A percentile compares a stretch with the other conserved stretches of the same genome.
These are phyloP conservation scores for Paecilomyces dactylethromorphus DNA, from an alignment of 2,329 filamentous ascomycete genomes.

Conservation along the genomic window DNA sequence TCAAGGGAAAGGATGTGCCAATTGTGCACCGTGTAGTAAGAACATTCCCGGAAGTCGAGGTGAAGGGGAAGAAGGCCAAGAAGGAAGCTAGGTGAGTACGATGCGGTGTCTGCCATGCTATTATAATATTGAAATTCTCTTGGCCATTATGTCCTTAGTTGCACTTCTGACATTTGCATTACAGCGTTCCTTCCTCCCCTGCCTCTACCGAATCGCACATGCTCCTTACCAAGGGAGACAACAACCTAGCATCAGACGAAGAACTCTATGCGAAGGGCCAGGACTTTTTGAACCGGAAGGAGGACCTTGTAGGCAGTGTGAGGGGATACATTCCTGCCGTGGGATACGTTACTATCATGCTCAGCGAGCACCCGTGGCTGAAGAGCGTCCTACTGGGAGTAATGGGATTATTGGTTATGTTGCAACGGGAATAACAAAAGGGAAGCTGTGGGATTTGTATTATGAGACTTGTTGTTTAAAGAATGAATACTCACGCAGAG, in stretches of 20 bases:
- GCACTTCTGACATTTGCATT: constrained; percentile 3
- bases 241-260: constrained; percentile 89
- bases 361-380: constrained; percentile 93
- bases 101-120: background rate
- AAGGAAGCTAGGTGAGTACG: constrained; percentile 13
- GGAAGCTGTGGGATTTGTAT: background rate
- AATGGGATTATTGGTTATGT: constrained; percentile 88
- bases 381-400: constrained; percentile 92
- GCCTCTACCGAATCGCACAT: constrained; percentile 33
- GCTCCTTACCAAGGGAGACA: constrained; percentile 94
- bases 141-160: background rate
- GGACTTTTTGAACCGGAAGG: constrained; percentile 70
- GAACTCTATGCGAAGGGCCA: constrained; percentile 83
- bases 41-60: constrained; percentile 47
- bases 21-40: constrained; percentile 92
- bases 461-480: background rate
- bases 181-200: constrained; percentile 13
- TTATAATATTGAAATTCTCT: background rate
- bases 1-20: constrained; percentile 89
- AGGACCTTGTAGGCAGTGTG: constrained; percentile 90
- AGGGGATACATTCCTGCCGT: constrained; percentile 89
- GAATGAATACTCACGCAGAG: background rate
- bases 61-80: constrained; percentile 28
- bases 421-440: constrained; percentile 70
- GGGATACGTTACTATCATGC: constrained; percentile 91